Conservation (phyloP, 768 basidiomycete species). For the Lentinula edodes region DNA sequence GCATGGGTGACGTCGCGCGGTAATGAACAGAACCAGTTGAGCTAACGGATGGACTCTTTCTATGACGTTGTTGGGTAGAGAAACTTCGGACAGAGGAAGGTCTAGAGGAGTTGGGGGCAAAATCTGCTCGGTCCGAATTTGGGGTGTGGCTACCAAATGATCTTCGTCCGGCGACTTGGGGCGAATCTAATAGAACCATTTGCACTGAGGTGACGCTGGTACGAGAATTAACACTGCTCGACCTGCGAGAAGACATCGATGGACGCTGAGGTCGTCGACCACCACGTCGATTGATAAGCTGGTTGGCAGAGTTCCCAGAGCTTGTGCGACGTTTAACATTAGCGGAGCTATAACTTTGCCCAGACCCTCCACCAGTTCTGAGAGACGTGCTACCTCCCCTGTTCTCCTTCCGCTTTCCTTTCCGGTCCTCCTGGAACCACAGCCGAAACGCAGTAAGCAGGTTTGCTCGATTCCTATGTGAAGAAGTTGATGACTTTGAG, state of each 20-base stretch:
- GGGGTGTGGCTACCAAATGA: constrained; percentile 82
- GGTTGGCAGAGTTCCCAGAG: constrained; percentile 12
- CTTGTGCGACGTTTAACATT: constrained; percentile 49
- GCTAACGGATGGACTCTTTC: constrained; percentile 72
- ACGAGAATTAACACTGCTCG: constrained; percentile 88
- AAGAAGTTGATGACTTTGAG: constrained; percentile 17
- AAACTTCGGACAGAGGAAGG: constrained; percentile 86
- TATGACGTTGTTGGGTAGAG: constrained; percentile 56
- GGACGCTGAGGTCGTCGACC: constrained; percentile 61
- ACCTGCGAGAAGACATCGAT: constrained; percentile 77
- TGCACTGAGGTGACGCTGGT: constrained; percentile 48
- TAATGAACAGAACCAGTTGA: constrained; percentile 65
- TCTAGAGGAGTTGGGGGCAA: constrained; percentile 48
- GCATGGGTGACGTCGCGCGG: constrained; percentile 74
- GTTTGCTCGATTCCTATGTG: constrained; percentile 67
- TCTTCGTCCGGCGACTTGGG: constrained; percentile 53
- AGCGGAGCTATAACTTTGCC: constrained; percentile 19
- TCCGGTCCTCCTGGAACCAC: constrained; percentile 91
- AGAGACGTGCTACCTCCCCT: constrained; percentile 16
- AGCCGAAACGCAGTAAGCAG: constrained; percentile 79
- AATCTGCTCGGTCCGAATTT: constrained; percentile 73
- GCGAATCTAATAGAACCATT: constrained; percentile 53
- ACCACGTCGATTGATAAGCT: constrained; percentile 21
- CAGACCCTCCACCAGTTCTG: constrained; percentile 2
- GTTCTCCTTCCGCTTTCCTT: constrained; percentile 75